Evolutionary conservation across 768 basidiomycete genomes (phyloP).

Genomic region (Tylopilus sp.): DNA sequence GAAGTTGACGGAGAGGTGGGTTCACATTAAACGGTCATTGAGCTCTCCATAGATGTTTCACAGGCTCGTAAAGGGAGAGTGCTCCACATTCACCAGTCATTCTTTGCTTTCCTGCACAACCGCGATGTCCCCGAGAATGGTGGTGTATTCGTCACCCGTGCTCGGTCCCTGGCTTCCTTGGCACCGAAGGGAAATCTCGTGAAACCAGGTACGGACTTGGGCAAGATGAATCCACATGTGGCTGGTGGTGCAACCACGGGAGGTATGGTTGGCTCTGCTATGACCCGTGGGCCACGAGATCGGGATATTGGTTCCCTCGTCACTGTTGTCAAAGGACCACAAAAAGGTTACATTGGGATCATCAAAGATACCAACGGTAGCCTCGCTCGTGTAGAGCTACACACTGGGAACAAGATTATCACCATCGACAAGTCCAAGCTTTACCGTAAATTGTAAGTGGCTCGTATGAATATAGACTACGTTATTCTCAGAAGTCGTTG

Average conservation of each 20-base stretch:
- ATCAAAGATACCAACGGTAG: conserved; percentile 95
- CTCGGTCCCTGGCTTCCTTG: conserved; percentile 75
- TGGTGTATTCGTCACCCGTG: conserved; percentile 91
- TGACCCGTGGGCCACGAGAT: conserved; percentile 79
- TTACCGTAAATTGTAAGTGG: conserved; percentile 65
- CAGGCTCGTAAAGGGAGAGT: conserved; percentile 86
- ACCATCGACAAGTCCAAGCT: conserved; percentile 82
- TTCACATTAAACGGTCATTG: conserved; percentile 1
- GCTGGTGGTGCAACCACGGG: conserved; percentile 54
- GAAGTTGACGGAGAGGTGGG: conserved; percentile 85
- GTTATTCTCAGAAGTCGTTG: conserved; percentile 5
- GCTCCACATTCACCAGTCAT: conserved; percentile 90
- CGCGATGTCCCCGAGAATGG: conserved; percentile 88
- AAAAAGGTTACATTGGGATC: conserved; percentile 87
- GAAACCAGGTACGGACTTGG: conserved; percentile 68
- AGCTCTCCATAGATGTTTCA: not conserved
- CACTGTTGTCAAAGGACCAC: conserved; percentile 77
- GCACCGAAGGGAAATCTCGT: conserved; percentile 80
- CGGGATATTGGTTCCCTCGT: conserved; percentile 78
- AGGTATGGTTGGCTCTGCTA: conserved; percentile 80
- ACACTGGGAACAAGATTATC: conserved; percentile 84
- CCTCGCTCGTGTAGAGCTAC: conserved; percentile 85
- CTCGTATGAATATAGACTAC: not conserved
- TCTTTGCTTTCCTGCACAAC: conserved; percentile 92
- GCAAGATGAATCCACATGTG: conserved; percentile 86